phyloP scores from a whole-genome alignment of 2,329 filamentous ascomycete genomes.

The Sporothrix variecibatus region DNA sequence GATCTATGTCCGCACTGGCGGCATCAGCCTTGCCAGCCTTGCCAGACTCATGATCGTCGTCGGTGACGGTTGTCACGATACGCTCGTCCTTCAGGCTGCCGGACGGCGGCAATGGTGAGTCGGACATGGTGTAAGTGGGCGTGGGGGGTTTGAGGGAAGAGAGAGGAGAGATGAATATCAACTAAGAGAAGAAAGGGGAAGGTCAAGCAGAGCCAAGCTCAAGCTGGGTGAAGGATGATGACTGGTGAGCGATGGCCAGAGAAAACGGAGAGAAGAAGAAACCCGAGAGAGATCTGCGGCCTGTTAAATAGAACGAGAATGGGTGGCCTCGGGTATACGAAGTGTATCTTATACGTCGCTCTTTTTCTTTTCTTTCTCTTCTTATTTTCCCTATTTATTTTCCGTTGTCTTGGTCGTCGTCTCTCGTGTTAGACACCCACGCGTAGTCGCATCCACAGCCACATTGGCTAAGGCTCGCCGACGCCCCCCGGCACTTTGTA shows the following conservation, averaged over 20 bases:
- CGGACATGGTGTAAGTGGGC: neutral
- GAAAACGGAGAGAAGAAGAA: neutral
- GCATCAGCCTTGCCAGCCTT: neutral
- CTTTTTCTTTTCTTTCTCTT: neutral
- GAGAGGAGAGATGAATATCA: neutral
- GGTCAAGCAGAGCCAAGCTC: neutral
- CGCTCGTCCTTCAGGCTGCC: conserved; percentile 1
- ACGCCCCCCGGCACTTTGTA: neutral
- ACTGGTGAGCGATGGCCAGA: neutral
- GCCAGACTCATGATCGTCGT: neutral
- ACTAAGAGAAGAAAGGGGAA: neutral
- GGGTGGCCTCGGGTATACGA: neutral
- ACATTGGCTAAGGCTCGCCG: neutral
- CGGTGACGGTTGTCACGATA: neutral
- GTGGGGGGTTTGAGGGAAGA: neutral
- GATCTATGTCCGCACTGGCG: neutral
- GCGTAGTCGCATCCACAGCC: neutral
- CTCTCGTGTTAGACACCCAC: neutral
- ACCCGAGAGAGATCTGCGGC: neutral
- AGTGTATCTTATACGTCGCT: neutral
- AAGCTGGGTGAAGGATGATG: neutral
- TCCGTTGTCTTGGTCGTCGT: neutral
- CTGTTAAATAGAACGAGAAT: neutral
- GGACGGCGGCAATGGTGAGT: neutral
- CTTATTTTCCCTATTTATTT: neutral